phyloP scores from a whole-genome alignment of 225 moss, liverwort and hornwort genomes.

The Lunularia cruciata region DNA sequence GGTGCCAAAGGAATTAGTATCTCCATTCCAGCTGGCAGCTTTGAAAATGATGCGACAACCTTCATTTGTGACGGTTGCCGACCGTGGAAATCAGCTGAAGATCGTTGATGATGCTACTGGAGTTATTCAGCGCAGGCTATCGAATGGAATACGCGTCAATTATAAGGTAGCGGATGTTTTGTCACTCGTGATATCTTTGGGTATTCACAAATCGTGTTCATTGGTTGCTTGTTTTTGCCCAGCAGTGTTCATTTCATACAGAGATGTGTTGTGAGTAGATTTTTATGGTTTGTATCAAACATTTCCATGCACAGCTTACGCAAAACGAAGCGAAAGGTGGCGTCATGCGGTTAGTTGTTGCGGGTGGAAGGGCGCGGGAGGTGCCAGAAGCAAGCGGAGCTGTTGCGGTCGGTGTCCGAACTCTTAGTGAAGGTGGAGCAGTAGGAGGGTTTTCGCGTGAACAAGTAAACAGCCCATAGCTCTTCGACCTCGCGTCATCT shows the following conservation, averaged over 20 bases:
- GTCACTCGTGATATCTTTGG: neutral
- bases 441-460: conserved; percentile 95
- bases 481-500: neutral
- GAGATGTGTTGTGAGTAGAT: too few species aligned
- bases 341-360: conserved; percentile 89
- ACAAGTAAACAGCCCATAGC: conserved; percentile 51
- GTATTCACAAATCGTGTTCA: too few species aligned
- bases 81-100: conserved; percentile 46
- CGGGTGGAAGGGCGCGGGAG: conserved; percentile 94
- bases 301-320: conserved; percentile 54
- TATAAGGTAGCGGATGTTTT: conserved; percentile 74
- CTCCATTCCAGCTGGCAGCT: conserved; percentile 86
- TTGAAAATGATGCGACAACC: conserved; percentile 86
- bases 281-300: neutral
- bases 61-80: conserved; percentile 59
- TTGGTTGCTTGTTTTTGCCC: neutral
- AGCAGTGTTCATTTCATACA: neutral
- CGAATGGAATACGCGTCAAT: conserved; percentile 96
- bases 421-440: conserved; percentile 98
- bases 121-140: conserved; percentile 87
- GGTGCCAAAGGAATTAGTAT: conserved; percentile 90
- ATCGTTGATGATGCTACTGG: conserved; percentile 78
- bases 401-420: conserved; percentile 97
- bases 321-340: conserved; percentile 99
- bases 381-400: conserved; percentile 82